A percentile compares a stretch with the other conserved stretches of the same genome.
These are phyloP conservation scores for Tephrocybe sp. DNA, from an alignment of 768 basidiomycete genomes.

Conservation along the genomic window DNA sequence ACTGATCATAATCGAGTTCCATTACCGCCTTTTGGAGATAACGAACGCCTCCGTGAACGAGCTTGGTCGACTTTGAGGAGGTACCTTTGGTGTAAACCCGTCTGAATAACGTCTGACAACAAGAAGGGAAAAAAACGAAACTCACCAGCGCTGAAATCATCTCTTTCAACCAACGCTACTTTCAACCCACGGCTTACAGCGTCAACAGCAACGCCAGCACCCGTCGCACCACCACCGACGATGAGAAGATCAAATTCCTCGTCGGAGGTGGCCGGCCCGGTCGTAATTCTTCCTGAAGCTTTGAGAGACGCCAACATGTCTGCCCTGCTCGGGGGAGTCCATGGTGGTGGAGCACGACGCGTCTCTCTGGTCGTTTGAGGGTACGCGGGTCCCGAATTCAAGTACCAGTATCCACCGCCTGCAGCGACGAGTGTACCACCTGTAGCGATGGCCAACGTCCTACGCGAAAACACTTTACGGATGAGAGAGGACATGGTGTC, in stretches of 20 bases:
- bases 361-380: slow-evolving; percentile 61
- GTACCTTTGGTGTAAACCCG: too few species aligned
- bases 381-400: slow-evolving; percentile 72
- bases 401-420: slow-evolving; percentile 65
- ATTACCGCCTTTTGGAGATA: slow-evolving; percentile 97
- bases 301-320: slow-evolving; percentile 62
- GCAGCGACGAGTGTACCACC: slow-evolving; percentile 51
- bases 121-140: too few species aligned
- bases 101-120: too few species aligned
- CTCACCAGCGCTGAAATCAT: slow-evolving; percentile 87
- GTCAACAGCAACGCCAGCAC: slow-evolving; percentile 94
- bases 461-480: slow-evolving; percentile 49
- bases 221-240: slow-evolving; percentile 94
- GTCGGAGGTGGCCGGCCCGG: slow-evolving; percentile 26
- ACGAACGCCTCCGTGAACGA: slow-evolving; percentile 96
- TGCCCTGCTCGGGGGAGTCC: slow-evolving; percentile 72
- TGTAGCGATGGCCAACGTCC: slow-evolving; percentile 49
- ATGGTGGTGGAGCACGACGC: slow-evolving; percentile 72
- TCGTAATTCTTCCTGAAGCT: slow-evolving; percentile 33
- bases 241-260: slow-evolving; percentile 77
- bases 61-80: slow-evolving; percentile 95
- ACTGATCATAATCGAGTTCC: slow-evolving; percentile 95
- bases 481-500: slow-evolving; percentile 26
- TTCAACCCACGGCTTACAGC: slow-evolving; percentile 88
- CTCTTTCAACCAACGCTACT: slow-evolving; percentile 90